These are phyloP conservation scores for Colletotrichum higginsianum DNA, from an alignment of 2,329 filamentous ascomycete genomes.

Conservation along the genomic window DNA sequence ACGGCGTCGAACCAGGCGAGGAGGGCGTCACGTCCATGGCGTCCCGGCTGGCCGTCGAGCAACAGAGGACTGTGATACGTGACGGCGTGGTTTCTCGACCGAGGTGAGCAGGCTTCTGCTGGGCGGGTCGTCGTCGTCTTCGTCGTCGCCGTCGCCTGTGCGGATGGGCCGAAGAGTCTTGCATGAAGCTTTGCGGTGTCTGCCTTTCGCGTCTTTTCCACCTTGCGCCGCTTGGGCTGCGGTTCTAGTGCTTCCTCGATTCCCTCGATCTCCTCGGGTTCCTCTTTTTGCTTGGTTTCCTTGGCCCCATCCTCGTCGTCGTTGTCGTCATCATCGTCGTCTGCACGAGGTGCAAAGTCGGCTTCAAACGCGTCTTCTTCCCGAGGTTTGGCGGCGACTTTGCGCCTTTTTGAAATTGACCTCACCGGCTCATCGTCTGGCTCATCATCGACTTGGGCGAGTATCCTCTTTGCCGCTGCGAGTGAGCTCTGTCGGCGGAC, in stretches of 20 bases:
- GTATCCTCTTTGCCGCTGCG: constrained; percentile 36
- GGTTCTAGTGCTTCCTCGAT: constrained; percentile 9
- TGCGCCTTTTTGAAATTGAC: constrained; percentile 3
- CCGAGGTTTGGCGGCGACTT: constrained; percentile 9
- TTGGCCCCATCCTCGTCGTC: constrained; percentile 19
- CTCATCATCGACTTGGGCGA: constrained; percentile 34
- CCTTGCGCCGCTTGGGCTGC: constrained; percentile 28
- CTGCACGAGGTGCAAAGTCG: constrained; percentile 21
- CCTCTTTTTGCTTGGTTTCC: not conserved
- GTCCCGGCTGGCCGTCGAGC: constrained; percentile 54
- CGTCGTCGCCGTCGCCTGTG: not conserved
- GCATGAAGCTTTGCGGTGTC: constrained; percentile 18
- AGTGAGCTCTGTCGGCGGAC: constrained; percentile 39
- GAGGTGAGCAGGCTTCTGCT: constrained; percentile 4
- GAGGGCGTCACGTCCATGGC: constrained; percentile 53
- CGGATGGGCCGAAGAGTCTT: constrained; percentile 12
- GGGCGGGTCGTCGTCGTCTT: no score
- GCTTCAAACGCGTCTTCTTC: constrained; percentile 38
- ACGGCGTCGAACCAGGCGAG: constrained; percentile 68
- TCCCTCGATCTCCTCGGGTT: no score
- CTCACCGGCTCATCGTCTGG: constrained; percentile 17
- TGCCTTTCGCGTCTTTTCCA: constrained; percentile 29
- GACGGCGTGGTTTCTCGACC: constrained; percentile 51
- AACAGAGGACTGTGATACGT: constrained; percentile 67
- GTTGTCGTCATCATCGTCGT: constrained; percentile 20